Conservation (phyloP, 257 asterid genomes). For the Nyctanthes arbortristis region DNA sequence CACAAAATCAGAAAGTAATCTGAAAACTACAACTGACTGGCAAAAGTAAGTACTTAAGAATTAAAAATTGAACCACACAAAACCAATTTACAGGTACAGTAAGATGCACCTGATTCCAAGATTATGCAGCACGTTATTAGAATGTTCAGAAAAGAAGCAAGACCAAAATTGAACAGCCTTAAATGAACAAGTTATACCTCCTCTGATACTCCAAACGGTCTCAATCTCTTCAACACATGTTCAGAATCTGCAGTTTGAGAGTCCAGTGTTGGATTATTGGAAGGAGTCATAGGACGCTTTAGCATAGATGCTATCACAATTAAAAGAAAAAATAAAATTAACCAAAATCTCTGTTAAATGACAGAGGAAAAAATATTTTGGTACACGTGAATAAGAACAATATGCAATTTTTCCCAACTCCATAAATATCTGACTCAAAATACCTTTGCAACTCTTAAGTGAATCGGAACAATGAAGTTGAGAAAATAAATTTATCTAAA, state of each 20-base stretch:
- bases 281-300: conserved; percentile 63
- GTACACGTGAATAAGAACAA: neutral
- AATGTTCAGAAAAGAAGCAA: neutral
- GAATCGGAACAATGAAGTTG: neutral
- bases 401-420: neutral
- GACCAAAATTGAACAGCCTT: conserved; percentile 3
- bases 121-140: conserved; percentile 8
- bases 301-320: conserved; percentile 40
- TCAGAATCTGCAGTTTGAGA: conserved; percentile 61
- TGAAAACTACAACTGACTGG: conserved; percentile 2
- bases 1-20: conserved; percentile 17
- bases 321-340: conserved; percentile 27
- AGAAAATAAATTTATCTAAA: neutral
- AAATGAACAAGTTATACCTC: conserved; percentile 41
- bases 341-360: conserved; percentile 15
- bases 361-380: neutral
- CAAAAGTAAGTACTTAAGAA: neutral
- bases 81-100: conserved; percentile 1
- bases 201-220: conserved; percentile 46
- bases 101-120: conserved; percentile 1
- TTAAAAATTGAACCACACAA: neutral
- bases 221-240: conserved; percentile 48
- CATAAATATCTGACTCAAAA: neutral
- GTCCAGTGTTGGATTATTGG: conserved; percentile 51
- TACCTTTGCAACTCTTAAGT: neutral